Percentiles rank a stretch among this genome's conserved stretches.
phyloP scores from a whole-genome alignment of 2,329 filamentous ascomycete species.

The Colletotrichum euphorbiae region DNA sequence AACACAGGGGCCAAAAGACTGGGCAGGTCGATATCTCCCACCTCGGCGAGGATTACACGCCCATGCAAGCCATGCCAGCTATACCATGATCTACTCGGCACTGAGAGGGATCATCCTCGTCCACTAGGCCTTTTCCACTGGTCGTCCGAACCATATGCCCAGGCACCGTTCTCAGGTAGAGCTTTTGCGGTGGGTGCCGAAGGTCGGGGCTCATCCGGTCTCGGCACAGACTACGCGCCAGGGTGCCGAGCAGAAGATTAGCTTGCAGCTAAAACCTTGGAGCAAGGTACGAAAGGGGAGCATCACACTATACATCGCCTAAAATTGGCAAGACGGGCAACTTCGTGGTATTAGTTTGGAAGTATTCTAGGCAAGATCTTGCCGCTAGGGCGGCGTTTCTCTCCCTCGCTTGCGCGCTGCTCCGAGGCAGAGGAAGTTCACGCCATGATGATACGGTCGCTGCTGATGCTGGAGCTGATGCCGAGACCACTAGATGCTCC shows the following conservation, averaged over 20 bases:
- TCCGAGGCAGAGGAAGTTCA: not conserved
- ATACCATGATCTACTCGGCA: not conserved
- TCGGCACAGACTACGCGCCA: conserved; percentile 36
- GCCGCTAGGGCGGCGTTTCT: not conserved
- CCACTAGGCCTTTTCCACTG: conserved; percentile 13
- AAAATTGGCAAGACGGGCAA: not conserved
- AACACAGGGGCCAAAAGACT: conserved; percentile 35
- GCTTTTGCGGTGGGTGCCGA: conserved; percentile 19
- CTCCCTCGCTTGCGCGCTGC: not conserved
- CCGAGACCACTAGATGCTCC: conserved; percentile 5
- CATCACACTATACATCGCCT: conserved; percentile 6
- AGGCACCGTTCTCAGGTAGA: conserved; percentile 33
- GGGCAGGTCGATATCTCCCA: conserved; percentile 19
- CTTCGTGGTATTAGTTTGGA: not conserved
- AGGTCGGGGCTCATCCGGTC: conserved; percentile 36
- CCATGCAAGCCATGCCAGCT: conserved; percentile 8
- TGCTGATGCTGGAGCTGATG: not conserved
- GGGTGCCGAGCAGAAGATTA: conserved; percentile 27
- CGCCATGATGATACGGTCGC: conserved; percentile 9
- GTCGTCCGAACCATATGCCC: conserved; percentile 30
- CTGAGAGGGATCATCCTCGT: conserved; percentile 24
- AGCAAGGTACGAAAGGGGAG: conserved; percentile 4
- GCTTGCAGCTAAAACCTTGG: conserved; percentile 35
- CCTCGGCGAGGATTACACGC: not conserved
- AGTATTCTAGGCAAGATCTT: conserved; percentile 21